Base-by-base conservation (phyloP, 2,329 filamentous ascomycete genomes). In the Zasmidium cellare region DNA sequence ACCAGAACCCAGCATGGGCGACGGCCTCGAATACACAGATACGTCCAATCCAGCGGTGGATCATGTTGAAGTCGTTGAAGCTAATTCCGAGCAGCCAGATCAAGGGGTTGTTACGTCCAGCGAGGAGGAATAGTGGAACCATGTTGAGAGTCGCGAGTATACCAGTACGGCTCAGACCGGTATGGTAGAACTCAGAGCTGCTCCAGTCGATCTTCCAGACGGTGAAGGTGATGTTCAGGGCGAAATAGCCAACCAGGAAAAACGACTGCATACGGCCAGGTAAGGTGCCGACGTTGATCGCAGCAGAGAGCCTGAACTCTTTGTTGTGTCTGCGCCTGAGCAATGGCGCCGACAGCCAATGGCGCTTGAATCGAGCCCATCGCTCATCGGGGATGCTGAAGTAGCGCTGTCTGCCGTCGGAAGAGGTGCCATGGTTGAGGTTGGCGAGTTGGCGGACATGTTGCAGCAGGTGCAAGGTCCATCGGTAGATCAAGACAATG, bases 61-160 rank as follows among this genome's bases (percentile, higher is more conserved):
- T 79, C 60, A 93, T 76, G 76, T 92, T 93, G 80, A 90, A 92
- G 1, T 88, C 91, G 73, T 93, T 89, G 72, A 92, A 93, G 3
- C 87, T 90, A 63, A 92, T 86, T 60, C 86, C 85, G 53, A 90
- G 80, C 64, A 89, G 78, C 60, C 80, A 79, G 70, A 92, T 91
- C 63, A 93, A 79, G 20, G 88, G 88, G 75, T 92, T 92, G 77
- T 92, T 92, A 66, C 89, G 82, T 45, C 87, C 86, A 48, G 88
- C 87, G 72, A 92, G 80, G 51, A 92, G 73, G 74, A 92, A 89
- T 3, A 92, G 78, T 1, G 90, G 89, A 59, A 87, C 80, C 89
- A 92, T 90, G 77, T 93, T 93, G 72, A 90, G 83, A 45, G 86
- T 83, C 6, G 88, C 76, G 60, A 93, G 79, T 48, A 87, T 80